These are phyloP conservation scores for Solanum virginianum DNA, from an alignment of 257 asterid species.

Conservation along the genomic window DNA sequence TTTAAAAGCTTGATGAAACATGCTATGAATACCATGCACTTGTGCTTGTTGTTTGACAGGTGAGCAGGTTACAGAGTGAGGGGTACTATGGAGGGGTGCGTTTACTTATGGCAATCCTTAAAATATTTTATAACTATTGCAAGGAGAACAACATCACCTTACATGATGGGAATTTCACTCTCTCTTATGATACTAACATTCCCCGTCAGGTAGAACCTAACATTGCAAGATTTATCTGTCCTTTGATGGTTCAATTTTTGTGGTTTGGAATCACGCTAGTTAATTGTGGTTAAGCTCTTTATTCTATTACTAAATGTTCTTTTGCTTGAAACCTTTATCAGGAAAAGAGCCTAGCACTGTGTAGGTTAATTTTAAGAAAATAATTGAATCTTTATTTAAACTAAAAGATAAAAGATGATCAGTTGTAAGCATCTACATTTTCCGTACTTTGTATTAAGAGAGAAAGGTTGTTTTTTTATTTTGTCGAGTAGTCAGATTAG, in stretches of 20 bases:
- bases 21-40: neutral
- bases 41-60: slow-evolving; percentile 28
- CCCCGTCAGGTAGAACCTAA: slow-evolving; percentile 69
- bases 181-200: slow-evolving; percentile 51
- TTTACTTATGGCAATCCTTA: slow-evolving; percentile 73
- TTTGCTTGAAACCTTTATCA: neutral
- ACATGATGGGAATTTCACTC: slow-evolving; percentile 24
- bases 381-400: neutral
- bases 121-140: slow-evolving; percentile 53
- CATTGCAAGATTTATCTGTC: neutral
- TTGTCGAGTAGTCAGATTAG: neutral
- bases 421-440: neutral
- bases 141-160: slow-evolving; percentile 42
- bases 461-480: neutral
- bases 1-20: no score
- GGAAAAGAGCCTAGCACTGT: neutral
- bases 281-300: neutral
- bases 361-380: neutral
- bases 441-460: neutral
- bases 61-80: slow-evolving; percentile 58
- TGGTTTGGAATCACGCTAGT: neutral
- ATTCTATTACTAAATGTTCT: neutral
- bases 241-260: neutral
- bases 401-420: neutral
- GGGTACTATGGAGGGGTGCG: slow-evolving; percentile 98